Evolutionary conservation across 208 protist species (phyloP), one percentile per base, ranked within the genome.

Genomic region (Phytomonas francai): DNA sequence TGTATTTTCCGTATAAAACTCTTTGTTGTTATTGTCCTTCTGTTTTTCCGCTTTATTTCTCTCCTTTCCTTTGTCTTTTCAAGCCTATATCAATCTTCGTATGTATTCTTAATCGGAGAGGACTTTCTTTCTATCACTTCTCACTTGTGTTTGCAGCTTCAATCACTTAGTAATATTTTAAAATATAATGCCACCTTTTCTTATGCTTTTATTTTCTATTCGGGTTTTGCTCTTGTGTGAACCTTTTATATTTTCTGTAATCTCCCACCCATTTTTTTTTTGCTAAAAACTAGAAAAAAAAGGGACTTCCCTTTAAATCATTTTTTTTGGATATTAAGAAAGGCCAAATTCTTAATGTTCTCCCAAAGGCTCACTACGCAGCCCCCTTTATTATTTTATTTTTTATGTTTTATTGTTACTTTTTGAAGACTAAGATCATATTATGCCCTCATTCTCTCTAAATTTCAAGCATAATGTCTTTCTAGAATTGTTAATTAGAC

Each of bases 341-440:
- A 12, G 58, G 33, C 28, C 29, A 31, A 8, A 25, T 58, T 70
- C 66, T 3, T 25, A 28, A 14, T 56, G 49, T 65, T 51, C 49
- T 29, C 59, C 36, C 7, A 39, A 27, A 61, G 30, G 25, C 19
- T 19, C 14, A 65, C 61, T 25, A 51, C 5, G 3, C 32, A 12
- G 25, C 19, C 59, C 16, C 19, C 34, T 69, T 60, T 60, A 57
- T 39, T 34, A 25, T 12, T 71, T 58, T 64, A 36, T 9, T 67
- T 73, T 22, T 66, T 67, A 19, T 72, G 33, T 27, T 9, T 62
- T 27, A 6, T 14, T 45, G 12, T 62, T 68, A 58, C 51, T 64
- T 68, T 32, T 3, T 42, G 12, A 42, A 33, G 61, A 32, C 16
- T 32, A 14, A 33, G 19, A 65, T 29, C 2, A 29, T 33, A 49